Base-by-base conservation (phyloP, 257 asterid species). In the Datura wrightii region DNA sequence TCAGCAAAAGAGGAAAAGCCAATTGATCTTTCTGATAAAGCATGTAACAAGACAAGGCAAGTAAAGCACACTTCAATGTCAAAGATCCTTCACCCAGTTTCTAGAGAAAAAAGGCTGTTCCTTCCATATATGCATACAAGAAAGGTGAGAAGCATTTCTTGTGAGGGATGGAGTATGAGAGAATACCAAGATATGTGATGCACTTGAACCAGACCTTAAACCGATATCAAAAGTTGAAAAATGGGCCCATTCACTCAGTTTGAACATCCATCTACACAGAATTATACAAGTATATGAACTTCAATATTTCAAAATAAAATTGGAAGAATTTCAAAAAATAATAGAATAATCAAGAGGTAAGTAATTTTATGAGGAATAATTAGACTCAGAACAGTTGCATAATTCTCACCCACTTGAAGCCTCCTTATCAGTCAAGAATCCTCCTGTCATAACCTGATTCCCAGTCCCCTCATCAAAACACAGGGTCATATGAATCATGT, bases 401-500 rank as follows among this genome's bases (percentile, higher is more conserved):
- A 84, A 88, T 88, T 83, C 93, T 86, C 86, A 95, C 99, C 99
- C 99, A 41, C 92, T 94, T 79, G 98, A 90, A 89, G 98, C 98
- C 93, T 95, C 97, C 91, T 93, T 95, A 87, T 95, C 98, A 24
- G 98, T 97, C 92, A 95, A 93, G 90, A 97, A 97, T 72, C 99
- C 99, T 84, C 98, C 98, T 50, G 97, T 91, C 99, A 97, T 95
- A 88, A 94, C 92, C 92, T 94, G 96, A 87, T 89, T 92, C 83
- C 99, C 99, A 88, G 98, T 97, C 80, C 99, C 99, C 92, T 95
- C 99, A 86, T 97, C 98, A 79, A 97, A 97, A 90, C 99, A 97
- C 83, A 97, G 89, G 80, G 98, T 94, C 95, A 97, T 89, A 87
- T 97, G 99, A 88, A 97, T 89, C 94, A 97, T 86, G 55, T 88